Evolutionary conservation across 2,329 filamentous ascomycete species (phyloP).

Genomic region (Cladophialophora carrionii): DNA sequence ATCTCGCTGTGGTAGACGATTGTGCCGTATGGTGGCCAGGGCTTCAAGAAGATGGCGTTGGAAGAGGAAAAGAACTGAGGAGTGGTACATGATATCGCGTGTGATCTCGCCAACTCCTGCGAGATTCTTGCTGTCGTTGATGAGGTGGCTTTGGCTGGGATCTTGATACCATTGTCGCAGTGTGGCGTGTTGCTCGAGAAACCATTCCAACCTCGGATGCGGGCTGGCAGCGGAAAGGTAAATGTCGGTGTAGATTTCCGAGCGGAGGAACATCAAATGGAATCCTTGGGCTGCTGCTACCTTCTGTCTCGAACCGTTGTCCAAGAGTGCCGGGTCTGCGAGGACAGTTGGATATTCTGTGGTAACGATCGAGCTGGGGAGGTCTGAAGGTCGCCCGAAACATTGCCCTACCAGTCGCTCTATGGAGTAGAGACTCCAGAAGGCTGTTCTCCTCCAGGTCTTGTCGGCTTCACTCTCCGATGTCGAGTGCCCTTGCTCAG

Average conservation of each 20-base stretch:
- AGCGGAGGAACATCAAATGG: slow-evolving; percentile 9
- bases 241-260: neutral
- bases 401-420: slow-evolving; percentile 16
- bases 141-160: slow-evolving; percentile 1
- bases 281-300: slow-evolving; percentile 8
- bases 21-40: slow-evolving; percentile 1
- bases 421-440: slow-evolving; percentile 19
- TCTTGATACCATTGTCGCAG: slow-evolving; percentile 15
- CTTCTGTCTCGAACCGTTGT: slow-evolving; percentile 8
- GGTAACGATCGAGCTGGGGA: slow-evolving; percentile 16
- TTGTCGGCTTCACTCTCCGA: slow-evolving; percentile 9
- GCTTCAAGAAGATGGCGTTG: slow-evolving; percentile 17
- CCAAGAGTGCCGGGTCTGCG: slow-evolving; percentile 6
- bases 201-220: neutral
- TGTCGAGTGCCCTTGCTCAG: slow-evolving; percentile 7
- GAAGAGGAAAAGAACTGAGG: slow-evolving; percentile 17
- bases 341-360: slow-evolving; percentile 13
- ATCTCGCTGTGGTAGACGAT: neutral
- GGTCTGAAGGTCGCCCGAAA: slow-evolving; percentile 19
- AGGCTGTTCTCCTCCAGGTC: slow-evolving; percentile 11
- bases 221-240: neutral
- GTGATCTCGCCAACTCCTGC: slow-evolving; percentile 1
- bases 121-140: neutral
- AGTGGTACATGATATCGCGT: slow-evolving; percentile 14
- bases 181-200: neutral